phyloP scores from a whole-genome alignment of 2,329 filamentous ascomycete genomes.

The Mycosphaerella sp. region DNA sequence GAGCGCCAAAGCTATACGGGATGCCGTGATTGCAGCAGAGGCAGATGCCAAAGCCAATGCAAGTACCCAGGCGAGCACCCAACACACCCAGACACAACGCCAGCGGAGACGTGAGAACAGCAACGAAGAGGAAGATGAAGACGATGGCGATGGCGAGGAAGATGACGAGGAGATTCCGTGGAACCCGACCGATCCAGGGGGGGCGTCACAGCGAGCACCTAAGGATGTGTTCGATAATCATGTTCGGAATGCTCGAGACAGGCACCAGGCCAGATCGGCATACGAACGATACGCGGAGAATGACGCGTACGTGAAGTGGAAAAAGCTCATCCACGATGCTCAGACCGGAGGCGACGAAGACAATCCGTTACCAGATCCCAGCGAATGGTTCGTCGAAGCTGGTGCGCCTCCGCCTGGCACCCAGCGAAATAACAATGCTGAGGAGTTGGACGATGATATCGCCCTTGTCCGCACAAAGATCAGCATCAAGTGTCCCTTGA shows the following conservation, averaged over 20 bases:
- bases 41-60: slow-evolving; percentile 33
- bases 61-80: slow-evolving; percentile 36
- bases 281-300: slow-evolving; percentile 50
- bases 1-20: slow-evolving; percentile 41
- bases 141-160: slow-evolving; percentile 33
- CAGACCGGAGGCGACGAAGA: slow-evolving; percentile 49
- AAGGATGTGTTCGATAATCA: slow-evolving; percentile 36
- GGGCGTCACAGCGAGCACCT: slow-evolving; percentile 35
- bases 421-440: slow-evolving; percentile 33
- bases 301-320: slow-evolving; percentile 57
- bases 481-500: slow-evolving; percentile 64
- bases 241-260: slow-evolving; percentile 39
- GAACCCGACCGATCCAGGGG: slow-evolving; percentile 36
- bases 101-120: slow-evolving; percentile 21
- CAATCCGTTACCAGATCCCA: slow-evolving; percentile 49
- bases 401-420: slow-evolving; percentile 40
- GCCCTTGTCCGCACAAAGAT: slow-evolving; percentile 58
- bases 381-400: slow-evolving; percentile 53
- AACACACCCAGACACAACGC: slow-evolving; percentile 27
- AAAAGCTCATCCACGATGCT: slow-evolving; percentile 56
- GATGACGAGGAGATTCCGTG: slow-evolving; percentile 38
- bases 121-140: slow-evolving; percentile 28
- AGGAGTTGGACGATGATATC: slow-evolving; percentile 61
- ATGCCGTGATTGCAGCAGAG: slow-evolving; percentile 41
- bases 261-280: slow-evolving; percentile 38